Evolutionary conservation across 345 rosid genomes (phyloP).

Genomic region (Trapa bicornis): DNA sequence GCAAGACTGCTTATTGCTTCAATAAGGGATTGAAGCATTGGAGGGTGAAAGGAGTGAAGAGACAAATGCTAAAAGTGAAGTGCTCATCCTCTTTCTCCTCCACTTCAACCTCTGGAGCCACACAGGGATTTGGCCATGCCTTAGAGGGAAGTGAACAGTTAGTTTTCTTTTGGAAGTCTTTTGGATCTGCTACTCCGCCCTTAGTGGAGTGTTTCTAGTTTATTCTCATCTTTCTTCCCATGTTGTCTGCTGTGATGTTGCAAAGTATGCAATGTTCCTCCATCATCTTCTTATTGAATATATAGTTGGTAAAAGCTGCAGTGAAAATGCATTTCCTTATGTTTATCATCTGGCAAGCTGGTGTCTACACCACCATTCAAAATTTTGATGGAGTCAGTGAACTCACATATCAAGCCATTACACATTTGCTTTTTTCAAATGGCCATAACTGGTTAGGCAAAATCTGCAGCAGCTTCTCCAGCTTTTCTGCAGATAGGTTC

Average conservation of each 20-base stretch:
- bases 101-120: conserved; percentile 7
- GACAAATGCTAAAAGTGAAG: conserved; percentile 29
- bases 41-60: conserved; percentile 71
- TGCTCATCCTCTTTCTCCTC: conserved; percentile 99
- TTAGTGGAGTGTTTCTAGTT: conserved; percentile 14
- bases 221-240: conserved; percentile 5
- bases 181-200: background rate
- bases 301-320: conserved; percentile 16
- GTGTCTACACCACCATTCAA: too few relatives aligned
- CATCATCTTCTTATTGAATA: conserved; percentile 15
- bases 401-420: too few relatives aligned
- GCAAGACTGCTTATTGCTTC: conserved; percentile 25
- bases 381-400: too few relatives aligned
- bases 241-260: conserved; percentile 20
- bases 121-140: background rate
- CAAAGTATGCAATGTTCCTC: conserved; percentile 26
- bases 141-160: background rate
- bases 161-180: background rate
- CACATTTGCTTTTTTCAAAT: too few relatives aligned
- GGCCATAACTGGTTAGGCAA: too few relatives aligned
- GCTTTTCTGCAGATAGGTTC: too few relatives aligned
- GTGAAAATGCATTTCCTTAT: background rate
- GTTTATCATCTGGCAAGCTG: too few relatives aligned
- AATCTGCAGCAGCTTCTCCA: too few relatives aligned
- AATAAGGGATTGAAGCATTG: conserved; percentile 11